phyloP scores from a whole-genome alignment of 352 stramenopile genomes.

The Pythium sukuiense region DNA sequence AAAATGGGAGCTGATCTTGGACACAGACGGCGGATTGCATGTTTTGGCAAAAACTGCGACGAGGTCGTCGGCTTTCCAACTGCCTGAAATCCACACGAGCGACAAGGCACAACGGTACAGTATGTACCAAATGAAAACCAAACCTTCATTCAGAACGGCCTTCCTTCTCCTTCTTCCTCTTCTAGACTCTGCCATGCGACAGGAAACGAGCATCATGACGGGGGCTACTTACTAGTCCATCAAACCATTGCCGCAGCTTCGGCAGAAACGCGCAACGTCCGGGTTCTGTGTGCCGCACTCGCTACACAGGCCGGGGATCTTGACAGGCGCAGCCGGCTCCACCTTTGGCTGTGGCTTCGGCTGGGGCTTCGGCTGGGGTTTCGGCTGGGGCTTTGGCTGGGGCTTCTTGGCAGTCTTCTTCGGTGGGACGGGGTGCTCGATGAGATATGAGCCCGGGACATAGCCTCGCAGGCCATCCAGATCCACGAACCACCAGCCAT shows the following conservation, averaged over 20 bases:
- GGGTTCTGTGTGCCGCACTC: slow-evolving; percentile 76
- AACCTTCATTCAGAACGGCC: not conserved
- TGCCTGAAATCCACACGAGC: not conserved
- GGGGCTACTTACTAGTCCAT: slow-evolving; percentile 45
- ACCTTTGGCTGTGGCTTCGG: slow-evolving; percentile 4
- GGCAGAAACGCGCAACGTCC: slow-evolving; percentile 72
- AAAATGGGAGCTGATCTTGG: not conserved
- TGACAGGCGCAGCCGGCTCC: slow-evolving; percentile 15
- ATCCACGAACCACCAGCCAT: slow-evolving; percentile 85
- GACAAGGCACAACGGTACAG: not conserved
- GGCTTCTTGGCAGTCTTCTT: slow-evolving; percentile 19
- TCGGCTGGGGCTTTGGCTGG: slow-evolving; percentile 30
- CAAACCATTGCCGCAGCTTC: slow-evolving; percentile 76
- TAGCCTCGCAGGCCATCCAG: slow-evolving; percentile 69
- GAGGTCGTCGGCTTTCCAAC: not conserved
- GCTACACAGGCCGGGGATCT: slow-evolving; percentile 61
- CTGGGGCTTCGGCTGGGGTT: slow-evolving; percentile 26
- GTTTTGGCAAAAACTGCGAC: not conserved
- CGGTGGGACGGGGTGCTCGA: slow-evolving; percentile 50
- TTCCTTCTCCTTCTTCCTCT: slow-evolving; percentile 15
- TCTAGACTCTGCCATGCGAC: slow-evolving; percentile 6
- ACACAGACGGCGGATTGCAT: no score
- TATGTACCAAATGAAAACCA: not conserved
- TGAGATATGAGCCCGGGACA: slow-evolving; percentile 80
- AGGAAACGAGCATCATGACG: slow-evolving; percentile 3